phyloP scores from a whole-genome alignment of 2,329 filamentous ascomycete genomes.

The Stromatinia cepivora region DNA sequence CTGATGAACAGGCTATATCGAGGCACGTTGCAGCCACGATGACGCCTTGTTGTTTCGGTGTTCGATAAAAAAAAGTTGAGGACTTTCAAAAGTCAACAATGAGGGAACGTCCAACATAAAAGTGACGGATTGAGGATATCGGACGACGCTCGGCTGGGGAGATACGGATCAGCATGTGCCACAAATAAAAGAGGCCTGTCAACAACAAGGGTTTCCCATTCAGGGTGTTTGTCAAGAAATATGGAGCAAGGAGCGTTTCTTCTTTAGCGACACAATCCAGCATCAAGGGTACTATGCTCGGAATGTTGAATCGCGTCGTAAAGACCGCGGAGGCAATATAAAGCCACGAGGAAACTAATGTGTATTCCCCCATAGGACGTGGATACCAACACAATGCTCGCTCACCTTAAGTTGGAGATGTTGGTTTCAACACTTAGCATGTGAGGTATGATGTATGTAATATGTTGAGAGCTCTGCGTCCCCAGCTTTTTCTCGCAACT shows the following conservation, averaged over 20 bases:
- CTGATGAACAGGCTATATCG: constrained; percentile 19
- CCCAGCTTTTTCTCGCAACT: constrained; percentile 5
- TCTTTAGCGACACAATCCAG: constrained; percentile 11
- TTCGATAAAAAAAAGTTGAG: constrained; percentile 12
- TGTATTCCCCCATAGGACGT: constrained; percentile 16
- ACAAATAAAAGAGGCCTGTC: constrained; percentile 25
- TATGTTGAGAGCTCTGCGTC: constrained; percentile 20
- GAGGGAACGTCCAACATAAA: constrained; percentile 24
- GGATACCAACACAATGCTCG: constrained; percentile 18
- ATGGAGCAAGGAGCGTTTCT: constrained; percentile 15
- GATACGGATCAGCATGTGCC: constrained; percentile 25
- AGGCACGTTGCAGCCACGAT: constrained; percentile 24
- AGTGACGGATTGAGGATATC: constrained; percentile 20
- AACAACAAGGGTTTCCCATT: constrained; percentile 21
- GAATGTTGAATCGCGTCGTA: constrained; percentile 16
- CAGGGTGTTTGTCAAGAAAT: constrained; percentile 21
- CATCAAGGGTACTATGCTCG: constrained; percentile 17
- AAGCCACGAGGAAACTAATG: constrained; percentile 21
- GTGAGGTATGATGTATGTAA: constrained; percentile 17
- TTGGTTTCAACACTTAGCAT: constrained; percentile 22
- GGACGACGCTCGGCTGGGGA: constrained; percentile 23
- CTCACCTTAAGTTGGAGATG: constrained; percentile 9
- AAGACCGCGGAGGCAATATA: constrained; percentile 20
- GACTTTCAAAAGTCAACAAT: constrained; percentile 10
- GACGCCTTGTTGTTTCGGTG: constrained; percentile 21